These are phyloP conservation scores for Quaeritorhiza haematococci DNA, from an alignment of 371 early-diverging fungal genomes.

Conservation along the genomic window DNA sequence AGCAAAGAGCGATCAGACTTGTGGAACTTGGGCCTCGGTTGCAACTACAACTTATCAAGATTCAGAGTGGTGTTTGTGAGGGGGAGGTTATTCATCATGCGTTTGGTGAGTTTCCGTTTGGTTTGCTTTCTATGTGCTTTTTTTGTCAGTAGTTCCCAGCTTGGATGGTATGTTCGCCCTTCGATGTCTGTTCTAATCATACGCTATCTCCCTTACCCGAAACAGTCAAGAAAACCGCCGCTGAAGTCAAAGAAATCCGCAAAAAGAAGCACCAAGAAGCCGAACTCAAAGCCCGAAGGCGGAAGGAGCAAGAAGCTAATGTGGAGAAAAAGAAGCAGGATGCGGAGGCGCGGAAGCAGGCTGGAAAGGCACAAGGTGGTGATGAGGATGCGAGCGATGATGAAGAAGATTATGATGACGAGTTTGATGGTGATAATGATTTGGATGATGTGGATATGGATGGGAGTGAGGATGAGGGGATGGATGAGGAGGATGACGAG, in stretches of 20 bases:
- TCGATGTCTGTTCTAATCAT: no score
- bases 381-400: slow-evolving; percentile 14
- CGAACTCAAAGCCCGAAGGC: slow-evolving; percentile 62
- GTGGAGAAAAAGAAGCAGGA: slow-evolving; percentile 71
- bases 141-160: not conserved
- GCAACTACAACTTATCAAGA: slow-evolving; percentile 80
- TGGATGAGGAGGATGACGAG: slow-evolving; percentile 20
- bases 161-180: no score
- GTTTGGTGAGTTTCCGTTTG: slow-evolving; percentile 10
- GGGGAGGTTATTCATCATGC: slow-evolving; percentile 88
- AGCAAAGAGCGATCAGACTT: slow-evolving; percentile 81
- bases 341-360: slow-evolving; percentile 28
- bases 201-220: no score
- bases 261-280: slow-evolving; percentile 49
- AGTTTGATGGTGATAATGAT: slow-evolving; percentile 21
- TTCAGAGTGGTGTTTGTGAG: slow-evolving; percentile 84
- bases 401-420: slow-evolving; percentile 37
- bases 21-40: slow-evolving; percentile 91
- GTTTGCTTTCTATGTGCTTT: not conserved
- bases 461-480: slow-evolving; percentile 33
- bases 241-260: slow-evolving; percentile 61
- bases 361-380: slow-evolving; percentile 17
- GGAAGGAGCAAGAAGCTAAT: slow-evolving; percentile 74
- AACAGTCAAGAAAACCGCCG: slow-evolving; percentile 64
- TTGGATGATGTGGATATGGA: slow-evolving; percentile 38